Percentiles rank a stretch among this genome's conserved stretches.
phyloP scores from a whole-genome alignment of 2,329 filamentous ascomycete species.

The Periglandula ipomoeae region DNA sequence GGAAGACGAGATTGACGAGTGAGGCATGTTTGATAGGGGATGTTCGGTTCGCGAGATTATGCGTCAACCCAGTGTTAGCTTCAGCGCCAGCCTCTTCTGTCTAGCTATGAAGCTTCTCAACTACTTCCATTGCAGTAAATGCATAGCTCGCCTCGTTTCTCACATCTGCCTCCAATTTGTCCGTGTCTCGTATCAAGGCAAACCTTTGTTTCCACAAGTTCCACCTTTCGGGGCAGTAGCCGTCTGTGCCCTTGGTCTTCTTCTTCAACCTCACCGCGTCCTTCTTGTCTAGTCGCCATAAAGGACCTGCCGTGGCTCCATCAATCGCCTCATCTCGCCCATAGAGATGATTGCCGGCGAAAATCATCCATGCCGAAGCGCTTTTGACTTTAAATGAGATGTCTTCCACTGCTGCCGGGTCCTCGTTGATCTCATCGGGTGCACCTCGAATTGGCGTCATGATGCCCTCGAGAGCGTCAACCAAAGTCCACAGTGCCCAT shows the following conservation, averaged over 20 bases:
- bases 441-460: constrained; percentile 9
- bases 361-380: constrained; percentile 7
- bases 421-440: constrained; percentile 9
- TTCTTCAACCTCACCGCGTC: constrained; percentile 8
- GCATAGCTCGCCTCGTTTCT: neutral
- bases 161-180: constrained; percentile 3
- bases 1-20: no score
- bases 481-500: constrained; percentile 10
- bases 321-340: constrained; percentile 10
- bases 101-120: neutral
- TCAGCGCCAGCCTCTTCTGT: no score
- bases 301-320: constrained; percentile 11
- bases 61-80: no score
- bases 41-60: no score
- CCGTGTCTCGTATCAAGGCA: constrained; percentile 6
- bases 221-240: constrained; percentile 11
- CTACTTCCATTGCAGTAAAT: neutral
- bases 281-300: constrained; percentile 13
- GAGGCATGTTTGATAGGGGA: no score
- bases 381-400: constrained; percentile 7
- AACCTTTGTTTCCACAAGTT: constrained; percentile 13
- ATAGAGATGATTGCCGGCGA: constrained; percentile 7
- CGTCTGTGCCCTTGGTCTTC: constrained; percentile 11
- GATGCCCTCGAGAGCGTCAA: constrained; percentile 11
- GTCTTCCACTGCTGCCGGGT: constrained; percentile 6